Evolutionary conservation across 2,329 filamentous ascomycete genomes (phyloP), one percentile per base, ranked within the genome.

Genomic region (Talaromyces piceae): DNA sequence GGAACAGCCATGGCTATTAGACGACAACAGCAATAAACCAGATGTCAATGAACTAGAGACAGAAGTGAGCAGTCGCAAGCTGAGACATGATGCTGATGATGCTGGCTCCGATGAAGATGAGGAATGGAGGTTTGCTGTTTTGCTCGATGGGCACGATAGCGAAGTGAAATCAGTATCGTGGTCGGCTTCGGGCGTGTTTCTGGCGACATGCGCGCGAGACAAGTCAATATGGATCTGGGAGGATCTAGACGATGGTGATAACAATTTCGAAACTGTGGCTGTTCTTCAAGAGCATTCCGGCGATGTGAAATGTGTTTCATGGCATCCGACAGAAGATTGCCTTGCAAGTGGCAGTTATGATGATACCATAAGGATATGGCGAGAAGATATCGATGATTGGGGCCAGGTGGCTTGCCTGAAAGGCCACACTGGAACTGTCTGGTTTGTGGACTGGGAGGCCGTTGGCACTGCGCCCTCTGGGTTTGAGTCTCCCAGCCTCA

Each of bases 201-300:
- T 98, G 4, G 93, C 93, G 5, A 96, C 91, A 0, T 96, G 91
- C 69, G 87, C 83, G 49, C 80, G 93, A 45, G 93, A 98, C 67
- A 97, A 97, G 73, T 87, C 82, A 13, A 88, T 97, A 16, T 98
- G 93, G 93, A 88, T 98, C 61, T 98, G 93, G 93, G 93, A 98
- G 70, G 93, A 97, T 67, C 80, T 96, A 49, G 72, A 74, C 50
- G 85, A 87, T 58, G 87, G 85, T 13, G 91, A 95, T 50, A 91
- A 95, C 67, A 93, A 97, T 66, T 97, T 91, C 75, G 93, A 98
- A 77, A 97, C 93, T 1, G 84, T 97, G 13, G 93, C 91, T 0
- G 91, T 97, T 49, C 77, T 97, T 62, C 89, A 88, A 69, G 93
- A 97, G 71, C 93, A 98, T 67, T 87, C 91, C 44, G 91, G 88